Evolutionary conservation across 148 eudicot species (phyloP), one percentile per base, ranked within the genome.

Genomic region (Heliamphora exappendiculata): DNA sequence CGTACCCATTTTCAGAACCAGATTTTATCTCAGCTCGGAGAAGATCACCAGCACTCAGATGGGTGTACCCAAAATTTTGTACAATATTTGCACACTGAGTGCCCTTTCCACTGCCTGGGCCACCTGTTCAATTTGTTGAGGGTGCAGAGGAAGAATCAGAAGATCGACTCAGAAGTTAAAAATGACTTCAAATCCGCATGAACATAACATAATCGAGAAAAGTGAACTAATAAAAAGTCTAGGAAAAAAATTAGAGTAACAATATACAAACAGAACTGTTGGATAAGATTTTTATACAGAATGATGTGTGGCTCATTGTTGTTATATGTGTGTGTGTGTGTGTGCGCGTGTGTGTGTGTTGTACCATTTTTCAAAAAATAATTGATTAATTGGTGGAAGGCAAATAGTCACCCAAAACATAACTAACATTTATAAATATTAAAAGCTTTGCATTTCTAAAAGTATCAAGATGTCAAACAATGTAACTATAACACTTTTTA

Each of bases 101-200:
- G 19, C 88, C 88, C 86, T 87, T 87, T 47, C 90, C 90, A 75
- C 90, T 87, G 62, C 90, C 90, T 10, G 90, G 88, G 49, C 90
- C 88, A 77, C 90, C 90, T 87, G 86, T 71, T 79, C 79, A 60
- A 50, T 79, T 73, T 24, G 71, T 39, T 45, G n/a, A 53, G 73
- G 9, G 26, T 16, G 58, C n/a, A n/a, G 51, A 5, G 24, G n/a
- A n/a, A 72, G 19, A 60, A 75, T 44, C 55, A 63, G 45, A 11
- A 66, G 3, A 65, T 39, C 28, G 67, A 31, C 12, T 22, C 24
- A 26, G 45, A 79, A 53, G 28, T 42, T 4, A 10, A 42, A 79
- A 74, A 28, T 20, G 7, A 4, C 7, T 22, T 29, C 31, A 33
- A 36, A 22, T 17, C 28, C 3, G n/a, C 19, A 57, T 11, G 11